Percentiles rank a stretch among this genome's conserved stretches.
phyloP scores from a whole-genome alignment of 164 flowering plant genomes.

The Stephania cephalantha region DNA sequence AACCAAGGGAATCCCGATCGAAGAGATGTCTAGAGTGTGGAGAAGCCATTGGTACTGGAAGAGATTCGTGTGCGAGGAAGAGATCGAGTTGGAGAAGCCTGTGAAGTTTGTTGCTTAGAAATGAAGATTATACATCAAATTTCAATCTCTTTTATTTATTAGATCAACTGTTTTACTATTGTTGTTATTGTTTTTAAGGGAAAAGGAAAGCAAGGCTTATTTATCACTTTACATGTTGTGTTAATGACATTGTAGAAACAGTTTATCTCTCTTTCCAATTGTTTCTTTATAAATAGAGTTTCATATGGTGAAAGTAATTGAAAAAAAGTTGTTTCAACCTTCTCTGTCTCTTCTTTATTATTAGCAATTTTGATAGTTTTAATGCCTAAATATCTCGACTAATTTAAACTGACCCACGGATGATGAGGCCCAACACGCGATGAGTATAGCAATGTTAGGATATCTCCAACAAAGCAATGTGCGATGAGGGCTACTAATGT shows the following conservation, averaged over 20 bases:
- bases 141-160: not conserved
- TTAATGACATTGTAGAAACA: not conserved
- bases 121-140: not conserved
- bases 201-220: not conserved
- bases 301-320: not conserved
- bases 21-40: slow-evolving; percentile 7
- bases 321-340: not conserved
- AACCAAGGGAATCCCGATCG: slow-evolving; percentile 15
- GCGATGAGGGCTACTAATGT: no score
- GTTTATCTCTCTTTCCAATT: not conserved
- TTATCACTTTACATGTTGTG: not conserved
- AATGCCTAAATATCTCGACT: no score
- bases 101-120: not conserved
- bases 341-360: not conserved
- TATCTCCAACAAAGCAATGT: no score
- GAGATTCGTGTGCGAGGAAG: not conserved
- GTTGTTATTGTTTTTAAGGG: not conserved
- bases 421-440: no score
- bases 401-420: no score
- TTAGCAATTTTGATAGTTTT: not conserved
- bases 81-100: slow-evolving; percentile 1
- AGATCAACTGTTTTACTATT: not conserved
- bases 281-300: not conserved
- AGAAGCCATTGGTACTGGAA: not conserved
- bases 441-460: no score